A percentile compares a stretch with the other conserved stretches of the same genome.
Conservation (phyloP, 257 asterid genomes). For the Buddleja alternifolia region DNA sequence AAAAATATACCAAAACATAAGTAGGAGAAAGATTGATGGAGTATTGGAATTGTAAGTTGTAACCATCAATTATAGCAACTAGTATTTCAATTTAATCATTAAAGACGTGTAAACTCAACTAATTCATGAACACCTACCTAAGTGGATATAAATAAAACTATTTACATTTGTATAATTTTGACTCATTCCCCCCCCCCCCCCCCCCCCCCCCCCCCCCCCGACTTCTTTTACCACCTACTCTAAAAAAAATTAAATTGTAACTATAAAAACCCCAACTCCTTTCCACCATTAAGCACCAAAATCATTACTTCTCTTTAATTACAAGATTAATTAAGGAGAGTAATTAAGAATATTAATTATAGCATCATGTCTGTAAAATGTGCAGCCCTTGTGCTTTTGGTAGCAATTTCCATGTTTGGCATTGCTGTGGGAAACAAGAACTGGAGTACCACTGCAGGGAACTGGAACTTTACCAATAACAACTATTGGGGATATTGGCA, state of each 20-base stretch:
- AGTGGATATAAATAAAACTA: too few relatives aligned
- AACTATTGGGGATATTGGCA: slow-evolving; percentile 30
- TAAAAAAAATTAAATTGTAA: not conserved
- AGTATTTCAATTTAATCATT: not conserved
- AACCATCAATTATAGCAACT: too few relatives aligned
- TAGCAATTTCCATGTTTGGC: slow-evolving; percentile 27
- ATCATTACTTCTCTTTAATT: not conserved
- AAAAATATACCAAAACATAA: too few relatives aligned
- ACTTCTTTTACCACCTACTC: not conserved
- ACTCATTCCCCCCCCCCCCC: too few relatives aligned
- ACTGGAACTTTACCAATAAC: slow-evolving; percentile 23
- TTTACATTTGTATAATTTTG: not conserved
- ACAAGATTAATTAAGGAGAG: not conserved
- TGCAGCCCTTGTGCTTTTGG: slow-evolving; percentile 10
- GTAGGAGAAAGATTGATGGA: too few relatives aligned
- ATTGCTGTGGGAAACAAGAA: slow-evolving; percentile 32
- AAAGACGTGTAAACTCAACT: not conserved
- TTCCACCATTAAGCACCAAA: not conserved
- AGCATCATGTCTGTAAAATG: slow-evolving; percentile 19
- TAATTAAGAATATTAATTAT: not conserved
- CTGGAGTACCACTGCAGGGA: slow-evolving; percentile 29
- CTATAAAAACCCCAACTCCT: slow-evolving; percentile 15
- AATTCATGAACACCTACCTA: too few relatives aligned
- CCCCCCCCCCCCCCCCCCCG: too few relatives aligned
- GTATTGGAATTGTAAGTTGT: too few relatives aligned